Evolutionary conservation across 192 early-diverging fungal species (phyloP), one percentile per base, ranked within the genome.

Genomic region (Oehlia diaphana): DNA sequence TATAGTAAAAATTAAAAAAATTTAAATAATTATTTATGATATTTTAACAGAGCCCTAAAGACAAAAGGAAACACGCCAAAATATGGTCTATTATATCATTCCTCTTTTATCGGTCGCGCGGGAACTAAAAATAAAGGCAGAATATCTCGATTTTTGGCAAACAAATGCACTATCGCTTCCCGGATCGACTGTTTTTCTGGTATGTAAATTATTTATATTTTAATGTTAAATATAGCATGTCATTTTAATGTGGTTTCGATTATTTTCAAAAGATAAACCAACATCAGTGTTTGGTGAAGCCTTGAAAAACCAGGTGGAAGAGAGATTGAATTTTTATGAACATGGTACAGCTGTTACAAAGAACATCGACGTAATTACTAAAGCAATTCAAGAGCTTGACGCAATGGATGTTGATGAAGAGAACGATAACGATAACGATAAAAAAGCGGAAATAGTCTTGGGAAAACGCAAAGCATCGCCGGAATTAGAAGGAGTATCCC

Each of bases 71-170:
- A 97, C 84, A 99, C 97, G 2, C 97, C 96, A 82, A 99, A 99
- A 86, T 99, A 99, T 81, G 97, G 97, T 84, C 88, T 99, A 37
- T 94, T 99, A 82, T 99, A 96, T 90, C 95, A 99, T 87, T 95
- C 97, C 26, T 93, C 95, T 14, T 94, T 97, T 80, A 96, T 99
- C 83, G 97, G 96, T 69, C 94, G 94, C 77, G 97, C 97, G 9
- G 96, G 92, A 64, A 86, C 91, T 65, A 99, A 99, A 92, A 98
- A 98, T 92, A 99, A 99, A 93, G 95, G 95, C 64, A 66, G 63
- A 72, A 98, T 99, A 70, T 98, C 98, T 71, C 94, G 98, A 76
- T 95, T 98, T 77, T 90, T 99, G 26, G 98, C 98, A 82, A 99
- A 98, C 92, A 99, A 99, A 88, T 96, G 95, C 81, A 92, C 96